These are phyloP conservation scores for Viridothelium virens DNA, from an alignment of 495 filamentous ascomycete genomes.

Conservation along the genomic window DNA sequence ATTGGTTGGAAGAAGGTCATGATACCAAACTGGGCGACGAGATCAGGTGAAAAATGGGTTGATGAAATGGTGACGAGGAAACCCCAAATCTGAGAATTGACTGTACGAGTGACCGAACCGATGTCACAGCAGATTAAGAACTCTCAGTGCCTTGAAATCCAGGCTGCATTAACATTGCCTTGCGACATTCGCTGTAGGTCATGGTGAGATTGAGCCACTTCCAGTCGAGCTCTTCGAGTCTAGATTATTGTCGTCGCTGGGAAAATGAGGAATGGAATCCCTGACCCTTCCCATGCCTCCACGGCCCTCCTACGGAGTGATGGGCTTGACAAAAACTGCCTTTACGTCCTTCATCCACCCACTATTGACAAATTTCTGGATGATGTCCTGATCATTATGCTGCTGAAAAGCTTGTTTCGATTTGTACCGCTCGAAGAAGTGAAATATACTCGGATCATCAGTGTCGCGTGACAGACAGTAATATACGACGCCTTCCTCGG, in stretches of 20 bases:
- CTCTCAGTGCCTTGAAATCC: too few relatives aligned
- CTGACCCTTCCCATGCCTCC: too few relatives aligned
- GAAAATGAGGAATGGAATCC: too few relatives aligned
- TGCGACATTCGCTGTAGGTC: too few relatives aligned
- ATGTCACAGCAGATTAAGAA: too few relatives aligned
- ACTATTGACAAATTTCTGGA: neutral
- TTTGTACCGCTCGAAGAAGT: neutral
- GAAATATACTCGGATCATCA: neutral
- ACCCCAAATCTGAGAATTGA: too few relatives aligned
- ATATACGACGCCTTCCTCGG: neutral
- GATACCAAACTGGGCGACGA: constrained; percentile 6
- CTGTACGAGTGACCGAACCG: too few relatives aligned
- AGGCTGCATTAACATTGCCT: too few relatives aligned
- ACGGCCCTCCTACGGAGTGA: neutral
- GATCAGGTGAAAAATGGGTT: neutral
- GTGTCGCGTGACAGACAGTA: neutral
- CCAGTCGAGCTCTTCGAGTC: too few relatives aligned
- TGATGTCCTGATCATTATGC: neutral
- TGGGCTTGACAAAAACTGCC: neutral
- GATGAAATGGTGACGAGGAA: too few relatives aligned
- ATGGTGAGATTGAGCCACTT: too few relatives aligned
- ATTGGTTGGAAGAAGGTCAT: constrained; percentile 1
- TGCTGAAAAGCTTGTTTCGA: neutral
- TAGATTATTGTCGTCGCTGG: too few relatives aligned
- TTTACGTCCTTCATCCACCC: neutral